Evolutionary conservation across 257 asterid genomes (phyloP).

Genomic region (Prunella vulgaris): DNA sequence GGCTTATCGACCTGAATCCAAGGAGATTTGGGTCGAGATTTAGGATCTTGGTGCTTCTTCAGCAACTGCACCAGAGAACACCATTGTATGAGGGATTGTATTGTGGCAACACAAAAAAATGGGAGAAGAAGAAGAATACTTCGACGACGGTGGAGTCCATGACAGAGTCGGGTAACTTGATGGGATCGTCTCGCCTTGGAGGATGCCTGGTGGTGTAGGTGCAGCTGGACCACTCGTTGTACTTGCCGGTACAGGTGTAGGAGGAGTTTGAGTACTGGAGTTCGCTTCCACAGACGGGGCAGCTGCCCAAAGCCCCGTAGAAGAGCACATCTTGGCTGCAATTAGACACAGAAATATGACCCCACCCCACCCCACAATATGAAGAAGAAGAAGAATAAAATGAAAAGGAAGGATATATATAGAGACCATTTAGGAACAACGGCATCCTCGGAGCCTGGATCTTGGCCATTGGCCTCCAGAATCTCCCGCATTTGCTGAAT

Average conservation of each 20-base stretch:
- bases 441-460: conserved; percentile 54
- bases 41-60: conserved; percentile 38
- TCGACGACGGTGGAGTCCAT: conserved; percentile 39
- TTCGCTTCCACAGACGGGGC: conserved; percentile 53
- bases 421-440: conserved; percentile 72
- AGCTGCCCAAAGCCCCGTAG: conserved; percentile 53
- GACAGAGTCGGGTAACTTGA: conserved; percentile 60
- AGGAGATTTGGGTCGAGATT: conserved; percentile 25
- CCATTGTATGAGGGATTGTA: no score
- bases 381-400: no score
- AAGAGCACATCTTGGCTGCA: conserved; percentile 79
- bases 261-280: conserved; percentile 26
- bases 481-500: conserved; percentile 71
- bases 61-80: conserved; percentile 57
- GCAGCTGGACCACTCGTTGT: conserved; percentile 80
- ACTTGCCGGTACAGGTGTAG: conserved; percentile 53
- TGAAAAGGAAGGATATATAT: no score
- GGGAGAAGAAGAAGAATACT: conserved; percentile 24
- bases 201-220: conserved; percentile 48
- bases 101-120: neutral
- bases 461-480: conserved; percentile 64
- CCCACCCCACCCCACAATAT: no score
- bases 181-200: conserved; percentile 48
- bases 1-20: conserved; percentile 37
- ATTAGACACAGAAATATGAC: no score